Conservation (phyloP, 768 basidiomycete species). For the Boletus rex-veris region DNA sequence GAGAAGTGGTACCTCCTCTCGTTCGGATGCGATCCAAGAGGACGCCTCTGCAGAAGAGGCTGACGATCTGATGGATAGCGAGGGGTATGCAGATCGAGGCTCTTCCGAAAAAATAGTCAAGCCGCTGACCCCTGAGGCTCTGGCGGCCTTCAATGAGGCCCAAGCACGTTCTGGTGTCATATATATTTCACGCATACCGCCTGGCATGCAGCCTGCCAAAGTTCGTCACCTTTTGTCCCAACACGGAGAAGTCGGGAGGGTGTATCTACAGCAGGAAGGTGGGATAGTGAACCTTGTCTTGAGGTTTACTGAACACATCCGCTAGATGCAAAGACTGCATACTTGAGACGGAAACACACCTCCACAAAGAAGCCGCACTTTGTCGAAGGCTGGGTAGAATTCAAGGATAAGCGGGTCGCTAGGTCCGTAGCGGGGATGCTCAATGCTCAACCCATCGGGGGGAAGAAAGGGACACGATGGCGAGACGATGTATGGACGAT, state of each 20-base stretch:
- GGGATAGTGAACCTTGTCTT: conserved; percentile 16
- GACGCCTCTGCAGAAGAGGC: conserved; percentile 29
- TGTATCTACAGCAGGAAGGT: conserved; percentile 95
- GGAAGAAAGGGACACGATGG: conserved; percentile 88
- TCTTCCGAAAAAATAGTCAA: conserved; percentile 51
- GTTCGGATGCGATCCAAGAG: conserved; percentile 18
- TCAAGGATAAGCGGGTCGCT: conserved; percentile 90
- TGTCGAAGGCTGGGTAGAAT: conserved; percentile 98
- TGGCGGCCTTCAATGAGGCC: conserved; percentile 69
- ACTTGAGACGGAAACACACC: conserved; percentile 76
- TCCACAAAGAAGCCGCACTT: conserved; percentile 84
- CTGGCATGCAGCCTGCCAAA: conserved; percentile 96
- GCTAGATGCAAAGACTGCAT: conserved; percentile 82
- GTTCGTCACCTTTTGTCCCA: conserved; percentile 89
- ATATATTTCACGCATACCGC: conserved; percentile 95
- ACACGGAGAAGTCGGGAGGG: conserved; percentile 87
- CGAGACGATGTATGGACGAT: conserved; percentile 99
- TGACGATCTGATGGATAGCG: conserved; percentile 42
- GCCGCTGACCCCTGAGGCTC: conserved; percentile 69
- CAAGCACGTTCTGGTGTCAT: conserved; percentile 81
- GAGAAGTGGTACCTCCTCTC: neutral
- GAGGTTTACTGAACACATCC: neutral
- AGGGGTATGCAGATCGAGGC: conserved; percentile 53
- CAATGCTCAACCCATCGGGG: conserved; percentile 93
- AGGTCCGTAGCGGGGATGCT: conserved; percentile 90